These are phyloP conservation scores for Auriscalpium microsporum DNA, from an alignment of 768 basidiomycete species.

Conservation along the genomic window DNA sequence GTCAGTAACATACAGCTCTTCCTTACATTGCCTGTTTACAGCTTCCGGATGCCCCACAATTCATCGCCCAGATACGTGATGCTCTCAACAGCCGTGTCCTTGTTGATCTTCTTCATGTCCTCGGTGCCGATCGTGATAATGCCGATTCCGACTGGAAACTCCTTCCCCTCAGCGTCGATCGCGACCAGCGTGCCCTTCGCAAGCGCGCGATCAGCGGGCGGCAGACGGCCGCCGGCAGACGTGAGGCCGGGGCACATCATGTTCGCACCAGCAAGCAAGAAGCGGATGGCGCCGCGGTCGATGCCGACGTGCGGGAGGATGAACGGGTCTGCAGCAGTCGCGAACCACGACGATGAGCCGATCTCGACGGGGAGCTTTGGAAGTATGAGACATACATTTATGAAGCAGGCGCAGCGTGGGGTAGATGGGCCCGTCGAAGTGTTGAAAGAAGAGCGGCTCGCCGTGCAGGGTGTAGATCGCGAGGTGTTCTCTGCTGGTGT, in stretches of 20 bases:
- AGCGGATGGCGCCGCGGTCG: slow-evolving; percentile 97
- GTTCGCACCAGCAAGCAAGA: slow-evolving; percentile 85
- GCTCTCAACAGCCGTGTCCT: slow-evolving; percentile 84
- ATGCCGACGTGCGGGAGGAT: slow-evolving; percentile 82
- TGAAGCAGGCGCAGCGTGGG: slow-evolving; percentile 87
- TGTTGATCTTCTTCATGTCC: slow-evolving; percentile 85
- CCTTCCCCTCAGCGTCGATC: slow-evolving; percentile 93
- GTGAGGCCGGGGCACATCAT: slow-evolving; percentile 99
- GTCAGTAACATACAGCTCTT: no score
- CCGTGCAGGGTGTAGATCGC: slow-evolving; percentile 86
- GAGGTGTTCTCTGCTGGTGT: slow-evolving; percentile 82
- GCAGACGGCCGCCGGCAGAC: slow-evolving; percentile 83
- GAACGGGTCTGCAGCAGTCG: slow-evolving; percentile 61
- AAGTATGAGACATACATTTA: slow-evolving; percentile 53
- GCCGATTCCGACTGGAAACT: slow-evolving; percentile 83
- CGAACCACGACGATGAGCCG: not conserved
- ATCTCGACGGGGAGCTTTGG: not conserved
- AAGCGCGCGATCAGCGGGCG: slow-evolving; percentile 59
- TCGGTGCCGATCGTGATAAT: slow-evolving; percentile 75
- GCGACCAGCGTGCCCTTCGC: slow-evolving; percentile 75
- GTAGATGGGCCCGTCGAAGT: slow-evolving; percentile 88
- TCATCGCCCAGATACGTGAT: slow-evolving; percentile 85
- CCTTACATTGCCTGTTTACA: slow-evolving; percentile 29
- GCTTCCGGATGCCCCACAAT: slow-evolving; percentile 61
- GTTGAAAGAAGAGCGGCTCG: slow-evolving; percentile 90